Evolutionary conservation across 306 rosid species (phyloP).

Genomic region (Sesbania bispinosa): DNA sequence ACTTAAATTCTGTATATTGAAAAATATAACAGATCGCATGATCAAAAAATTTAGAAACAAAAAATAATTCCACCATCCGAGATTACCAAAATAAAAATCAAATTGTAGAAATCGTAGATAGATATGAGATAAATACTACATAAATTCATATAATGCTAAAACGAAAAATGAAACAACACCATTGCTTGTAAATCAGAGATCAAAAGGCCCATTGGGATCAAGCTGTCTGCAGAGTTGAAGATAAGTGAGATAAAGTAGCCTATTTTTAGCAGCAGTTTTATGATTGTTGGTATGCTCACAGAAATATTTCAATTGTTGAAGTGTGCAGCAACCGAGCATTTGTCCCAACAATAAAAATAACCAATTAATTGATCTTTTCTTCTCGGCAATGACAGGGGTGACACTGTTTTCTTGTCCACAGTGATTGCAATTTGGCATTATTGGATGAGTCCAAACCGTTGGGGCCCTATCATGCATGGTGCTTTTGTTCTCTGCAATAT

Average conservation of each 20-base stretch:
- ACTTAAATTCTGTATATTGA: too few species aligned
- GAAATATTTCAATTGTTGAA: constrained; percentile 51
- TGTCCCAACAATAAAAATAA: constrained; percentile 54
- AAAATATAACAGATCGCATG: too few species aligned
- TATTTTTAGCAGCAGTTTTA: constrained; percentile 58
- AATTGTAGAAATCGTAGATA: too few species aligned
- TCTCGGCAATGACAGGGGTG: constrained; percentile 33
- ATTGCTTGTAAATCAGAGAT: too few species aligned
- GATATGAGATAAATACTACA: too few species aligned
- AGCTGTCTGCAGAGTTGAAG: constrained; percentile 43
- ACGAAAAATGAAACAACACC: too few species aligned
- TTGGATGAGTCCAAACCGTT: constrained; percentile 32
- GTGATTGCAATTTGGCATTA: constrained; percentile 18
- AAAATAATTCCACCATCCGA: too few species aligned
- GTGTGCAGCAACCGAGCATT: constrained; percentile 46
- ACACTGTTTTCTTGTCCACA: constrained; percentile 33
- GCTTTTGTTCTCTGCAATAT: not conserved
- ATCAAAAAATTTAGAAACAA: too few species aligned
- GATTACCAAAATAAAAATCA: too few species aligned
- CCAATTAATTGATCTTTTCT: constrained; percentile 49
- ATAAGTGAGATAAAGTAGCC: constrained; percentile 50
- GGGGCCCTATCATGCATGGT: constrained; percentile 48
- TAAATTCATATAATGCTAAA: too few species aligned
- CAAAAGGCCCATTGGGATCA: constrained; percentile 29
- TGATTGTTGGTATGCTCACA: constrained; percentile 46